Base-by-base conservation (phyloP, 148 eudicot species). In the Camellia japonica region DNA sequence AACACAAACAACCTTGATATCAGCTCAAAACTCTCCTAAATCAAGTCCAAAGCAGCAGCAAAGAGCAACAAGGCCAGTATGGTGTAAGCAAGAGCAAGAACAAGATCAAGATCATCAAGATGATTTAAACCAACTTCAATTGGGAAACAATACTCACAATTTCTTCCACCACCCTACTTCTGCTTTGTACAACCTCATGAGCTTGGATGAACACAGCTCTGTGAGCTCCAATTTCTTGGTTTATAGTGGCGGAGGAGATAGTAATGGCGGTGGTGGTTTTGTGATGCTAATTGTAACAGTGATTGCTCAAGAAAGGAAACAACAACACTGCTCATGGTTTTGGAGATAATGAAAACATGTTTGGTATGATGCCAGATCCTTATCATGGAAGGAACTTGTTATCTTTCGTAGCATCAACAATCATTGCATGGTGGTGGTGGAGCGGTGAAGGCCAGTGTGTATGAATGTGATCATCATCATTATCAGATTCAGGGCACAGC, bases 21-120 rank as follows among this genome's bases (percentile, higher is more conserved):
- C 23, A 23, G 23, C 23, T 23, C 23, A 23, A 23, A 23, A 23
- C 23, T 23, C 23, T 23, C 23, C 23, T 23, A 23, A 23, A 23
- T 23, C 23, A 23, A 23, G 23, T 73, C 65, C 59, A 61, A 74
- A 23, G 30, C 30, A 23, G 8, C 88, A 83, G 18, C 87, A 84
- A 64, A 83, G 89, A 76, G 30, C 30, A 23, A 23, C 30, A 23
- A 23, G 30, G 30, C 30, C 30, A 23, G 51, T 88, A 9, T 94
- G 98, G 98, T 90, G 93, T 71, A 94, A 94, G 84, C 96, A 90
- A 86, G 98, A 94, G 68, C 90, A 84, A 14, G 88, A 23, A 23
- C 30, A 23, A 23, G 30, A 23, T 23, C 30, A 23, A 23, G 30
- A 23, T 23, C 30, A 23, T 64, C 85, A 80, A 61, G 84, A 86